Evolutionary conservation across 192 early-diverging fungal species (phyloP).

Genomic region (Coemansia sp.): DNA sequence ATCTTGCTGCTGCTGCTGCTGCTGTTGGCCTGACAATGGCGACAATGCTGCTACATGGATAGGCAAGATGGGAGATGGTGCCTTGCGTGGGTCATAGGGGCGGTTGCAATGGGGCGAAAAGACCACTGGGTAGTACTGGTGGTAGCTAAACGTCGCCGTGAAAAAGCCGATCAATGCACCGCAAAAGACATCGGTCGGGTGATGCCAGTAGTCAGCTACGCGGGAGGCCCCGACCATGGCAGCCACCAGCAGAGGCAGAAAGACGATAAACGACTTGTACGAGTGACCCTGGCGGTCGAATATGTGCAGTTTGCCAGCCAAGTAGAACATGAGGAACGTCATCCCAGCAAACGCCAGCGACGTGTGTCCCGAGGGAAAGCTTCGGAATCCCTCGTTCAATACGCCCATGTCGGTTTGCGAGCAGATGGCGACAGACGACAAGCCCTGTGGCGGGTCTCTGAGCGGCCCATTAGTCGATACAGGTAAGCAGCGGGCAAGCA

Average conservation of each 20-base stretch:
- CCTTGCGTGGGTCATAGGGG: conserved; percentile 40
- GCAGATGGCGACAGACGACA: conserved; percentile 66
- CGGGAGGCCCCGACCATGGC: conserved; percentile 62
- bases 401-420: conserved; percentile 55
- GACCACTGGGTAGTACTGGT: conserved; percentile 44
- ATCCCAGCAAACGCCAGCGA: conserved; percentile 75
- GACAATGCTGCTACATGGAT: conserved; percentile 8
- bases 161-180: conserved; percentile 54
- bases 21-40: conserved; percentile 7
- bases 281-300: conserved; percentile 59
- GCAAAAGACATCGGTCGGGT: conserved; percentile 63
- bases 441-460: conserved; percentile 59
- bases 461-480: conserved; percentile 18
- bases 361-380: conserved; percentile 88
- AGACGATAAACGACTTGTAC: conserved; percentile 65
- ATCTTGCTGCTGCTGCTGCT: conserved; percentile 2
- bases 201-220: conserved; percentile 66
- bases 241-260: conserved; percentile 45
- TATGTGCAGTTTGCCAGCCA: conserved; percentile 74
- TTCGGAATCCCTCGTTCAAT: conserved; percentile 77
- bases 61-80: conserved; percentile 32
- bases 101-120: conserved; percentile 21
- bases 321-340: conserved; percentile 63
- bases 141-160: conserved; percentile 48
- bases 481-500: conserved; percentile 58